A percentile compares a stretch with the other conserved stretches of the same genome.
These are phyloP conservation scores for Cetradonia linearis DNA, from an alignment of 495 filamentous ascomycete species.

Conservation along the genomic window DNA sequence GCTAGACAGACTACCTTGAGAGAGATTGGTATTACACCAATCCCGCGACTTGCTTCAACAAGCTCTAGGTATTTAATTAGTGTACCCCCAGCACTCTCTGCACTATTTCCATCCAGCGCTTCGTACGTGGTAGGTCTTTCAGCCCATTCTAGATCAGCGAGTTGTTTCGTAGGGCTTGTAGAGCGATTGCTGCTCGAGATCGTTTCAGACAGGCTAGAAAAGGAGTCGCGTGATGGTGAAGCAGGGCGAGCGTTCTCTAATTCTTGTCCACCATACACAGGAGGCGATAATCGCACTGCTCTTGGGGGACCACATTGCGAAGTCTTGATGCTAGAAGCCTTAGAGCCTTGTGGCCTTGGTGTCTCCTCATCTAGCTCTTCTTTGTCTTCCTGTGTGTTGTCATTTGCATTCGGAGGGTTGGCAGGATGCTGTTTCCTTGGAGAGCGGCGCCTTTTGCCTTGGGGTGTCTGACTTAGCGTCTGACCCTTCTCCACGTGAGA, in stretches of 20 bases:
- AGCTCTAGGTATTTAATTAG: background rate
- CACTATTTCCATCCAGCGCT: background rate
- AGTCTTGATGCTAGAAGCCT: background rate
- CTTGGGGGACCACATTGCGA: background rate
- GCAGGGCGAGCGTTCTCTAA: background rate
- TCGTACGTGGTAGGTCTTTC: background rate
- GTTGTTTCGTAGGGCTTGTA: background rate
- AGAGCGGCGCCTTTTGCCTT: background rate
- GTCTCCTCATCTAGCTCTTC: background rate
- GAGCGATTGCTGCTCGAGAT: background rate
- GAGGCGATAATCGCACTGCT: background rate
- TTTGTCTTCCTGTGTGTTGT: background rate
- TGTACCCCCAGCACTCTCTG: background rate
- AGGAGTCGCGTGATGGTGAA: background rate
- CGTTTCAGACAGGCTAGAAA: background rate
- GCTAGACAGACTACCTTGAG: background rate
- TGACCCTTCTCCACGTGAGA: background rate
- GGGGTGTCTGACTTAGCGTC: background rate
- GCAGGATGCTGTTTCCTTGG: background rate
- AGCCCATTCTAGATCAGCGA: background rate
- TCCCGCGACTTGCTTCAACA: background rate
- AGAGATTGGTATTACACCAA: background rate
- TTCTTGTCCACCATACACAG: background rate
- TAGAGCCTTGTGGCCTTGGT: background rate
- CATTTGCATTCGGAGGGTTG: no score